Percentiles rank a stretch among this genome's conserved stretches.
Evolutionary conservation across 2,329 filamentous ascomycete genomes (phyloP).

Genomic region (Colletotrichum karsti): DNA sequence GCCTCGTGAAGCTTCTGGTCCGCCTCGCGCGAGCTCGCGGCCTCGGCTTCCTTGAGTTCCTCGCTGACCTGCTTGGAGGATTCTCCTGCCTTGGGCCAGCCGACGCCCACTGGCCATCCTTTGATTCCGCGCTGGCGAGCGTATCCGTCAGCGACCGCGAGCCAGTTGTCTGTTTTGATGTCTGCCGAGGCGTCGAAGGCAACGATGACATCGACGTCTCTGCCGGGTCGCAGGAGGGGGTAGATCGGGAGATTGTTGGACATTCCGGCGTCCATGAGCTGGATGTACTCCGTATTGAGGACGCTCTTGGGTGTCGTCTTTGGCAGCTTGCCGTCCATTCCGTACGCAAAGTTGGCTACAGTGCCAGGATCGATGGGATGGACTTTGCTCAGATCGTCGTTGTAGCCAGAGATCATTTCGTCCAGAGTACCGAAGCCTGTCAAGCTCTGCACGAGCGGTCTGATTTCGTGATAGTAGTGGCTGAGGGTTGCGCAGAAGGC

Average conservation of each 20-base stretch:
- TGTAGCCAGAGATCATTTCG: slow-evolving; percentile 77
- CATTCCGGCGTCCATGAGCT: slow-evolving; percentile 98
- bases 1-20: slow-evolving; percentile 71
- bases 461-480: slow-evolving; percentile 94
- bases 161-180: slow-evolving; percentile 94
- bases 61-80: slow-evolving; percentile 66
- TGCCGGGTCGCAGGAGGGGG: slow-evolving; percentile 86
- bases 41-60: slow-evolving; percentile 75
- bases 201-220: slow-evolving; percentile 88
- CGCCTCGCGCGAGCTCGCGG: slow-evolving; percentile 66
- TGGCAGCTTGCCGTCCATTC: slow-evolving; percentile 80
- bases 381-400: slow-evolving; percentile 87
- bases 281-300: slow-evolving; percentile 74
- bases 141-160: slow-evolving; percentile 93
- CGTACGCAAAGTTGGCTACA: slow-evolving; percentile 89
- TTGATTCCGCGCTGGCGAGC: slow-evolving; percentile 88
- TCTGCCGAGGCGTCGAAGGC: slow-evolving; percentile 96
- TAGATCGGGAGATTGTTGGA: slow-evolving; percentile 98
- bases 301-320: slow-evolving; percentile 81
- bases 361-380: slow-evolving; percentile 93
- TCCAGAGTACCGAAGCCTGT: slow-evolving; percentile 82
- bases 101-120: slow-evolving; percentile 94
- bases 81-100: slow-evolving; percentile 79
- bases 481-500: slow-evolving; percentile 96
- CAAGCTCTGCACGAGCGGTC: slow-evolving; percentile 80